These are phyloP conservation scores for Casuarina cunninghamiana DNA, from an alignment of 306 rosid genomes.

Conservation along the genomic window DNA sequence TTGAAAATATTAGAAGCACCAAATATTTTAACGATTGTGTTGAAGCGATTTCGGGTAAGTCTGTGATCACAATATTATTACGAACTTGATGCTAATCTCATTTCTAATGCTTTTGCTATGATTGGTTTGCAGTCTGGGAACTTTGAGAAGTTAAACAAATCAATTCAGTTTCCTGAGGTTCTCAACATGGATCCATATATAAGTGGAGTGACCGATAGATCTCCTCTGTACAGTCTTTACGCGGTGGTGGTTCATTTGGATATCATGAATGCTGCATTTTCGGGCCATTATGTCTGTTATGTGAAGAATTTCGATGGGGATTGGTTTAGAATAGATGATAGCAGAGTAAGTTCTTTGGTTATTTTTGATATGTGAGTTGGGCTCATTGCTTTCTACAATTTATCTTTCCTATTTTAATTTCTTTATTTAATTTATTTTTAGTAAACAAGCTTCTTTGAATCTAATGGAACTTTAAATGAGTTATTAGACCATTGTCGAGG, in stretches of 20 bases:
- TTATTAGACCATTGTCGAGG: neutral
- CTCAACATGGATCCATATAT: conserved; percentile 71
- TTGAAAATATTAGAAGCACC: conserved; percentile 74
- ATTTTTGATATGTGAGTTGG: neutral
- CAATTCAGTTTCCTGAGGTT: conserved; percentile 60
- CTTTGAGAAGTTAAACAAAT: conserved; percentile 69
- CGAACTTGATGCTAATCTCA: conserved; percentile 6
- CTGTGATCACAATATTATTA: conserved; percentile 8
- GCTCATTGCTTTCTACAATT: neutral
- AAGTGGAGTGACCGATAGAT: conserved; percentile 51
- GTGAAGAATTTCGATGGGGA: conserved; percentile 59
- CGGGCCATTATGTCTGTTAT: conserved; percentile 80
- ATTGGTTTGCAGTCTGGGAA: conserved; percentile 62
- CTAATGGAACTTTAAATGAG: neutral
- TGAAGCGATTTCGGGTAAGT: conserved; percentile 75
- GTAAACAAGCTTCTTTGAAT: neutral
- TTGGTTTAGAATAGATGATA: conserved; percentile 75
- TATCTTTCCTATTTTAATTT: neutral
- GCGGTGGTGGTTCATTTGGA: conserved; percentile 87
- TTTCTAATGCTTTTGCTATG: conserved; percentile 28
- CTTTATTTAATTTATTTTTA: neutral
- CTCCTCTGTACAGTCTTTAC: conserved; percentile 63
- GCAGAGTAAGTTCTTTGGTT: conserved; percentile 44
- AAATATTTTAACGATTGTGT: conserved; percentile 74
- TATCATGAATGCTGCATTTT: conserved; percentile 61